phyloP scores from a whole-genome alignment of 192 early-diverging fungal genomes.

The Backusella sp. region DNA sequence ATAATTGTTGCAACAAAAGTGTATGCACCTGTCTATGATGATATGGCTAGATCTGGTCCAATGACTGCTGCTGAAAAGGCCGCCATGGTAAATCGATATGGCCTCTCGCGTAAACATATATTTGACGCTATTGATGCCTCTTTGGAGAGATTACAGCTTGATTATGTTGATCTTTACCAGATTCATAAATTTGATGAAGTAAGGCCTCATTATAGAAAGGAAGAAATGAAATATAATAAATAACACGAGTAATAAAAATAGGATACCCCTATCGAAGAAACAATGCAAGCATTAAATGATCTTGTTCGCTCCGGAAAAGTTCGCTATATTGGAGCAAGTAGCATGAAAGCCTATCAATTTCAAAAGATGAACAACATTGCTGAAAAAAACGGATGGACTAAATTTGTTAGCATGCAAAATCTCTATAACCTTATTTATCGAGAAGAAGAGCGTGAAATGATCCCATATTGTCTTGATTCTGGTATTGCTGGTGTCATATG shows the following conservation, averaged over 20 bases:
- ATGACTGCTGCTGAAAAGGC: background rate
- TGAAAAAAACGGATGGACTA: constrained; percentile 39
- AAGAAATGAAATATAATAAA: too few relatives aligned
- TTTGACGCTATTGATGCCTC: constrained; percentile 74
- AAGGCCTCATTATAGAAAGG: background rate
- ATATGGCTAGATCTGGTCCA: constrained; percentile 36
- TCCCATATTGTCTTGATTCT: constrained; percentile 31
- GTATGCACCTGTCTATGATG: constrained; percentile 46
- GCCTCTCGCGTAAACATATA: constrained; percentile 82
- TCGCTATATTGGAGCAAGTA: constrained; percentile 39
- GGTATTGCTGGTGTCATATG: constrained; percentile 30
- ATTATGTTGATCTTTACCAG: constrained; percentile 72
- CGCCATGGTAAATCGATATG: constrained; percentile 58
- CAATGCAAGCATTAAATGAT: constrained; percentile 69
- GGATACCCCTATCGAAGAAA: constrained; percentile 63
- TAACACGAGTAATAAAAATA: background rate
- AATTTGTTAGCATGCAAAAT: constrained; percentile 26
- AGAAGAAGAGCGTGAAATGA: constrained; percentile 44
- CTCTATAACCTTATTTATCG: constrained; percentile 40
- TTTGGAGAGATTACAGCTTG: constrained; percentile 61
- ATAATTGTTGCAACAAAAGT: constrained; percentile 80
- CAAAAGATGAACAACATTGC: constrained; percentile 35
- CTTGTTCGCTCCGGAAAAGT: constrained; percentile 63
- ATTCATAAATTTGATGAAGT: constrained; percentile 65
- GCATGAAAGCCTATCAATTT: constrained; percentile 43